Conservation (phyloP, 768 basidiomycete species). For the Strobilomyces dryophilus region DNA sequence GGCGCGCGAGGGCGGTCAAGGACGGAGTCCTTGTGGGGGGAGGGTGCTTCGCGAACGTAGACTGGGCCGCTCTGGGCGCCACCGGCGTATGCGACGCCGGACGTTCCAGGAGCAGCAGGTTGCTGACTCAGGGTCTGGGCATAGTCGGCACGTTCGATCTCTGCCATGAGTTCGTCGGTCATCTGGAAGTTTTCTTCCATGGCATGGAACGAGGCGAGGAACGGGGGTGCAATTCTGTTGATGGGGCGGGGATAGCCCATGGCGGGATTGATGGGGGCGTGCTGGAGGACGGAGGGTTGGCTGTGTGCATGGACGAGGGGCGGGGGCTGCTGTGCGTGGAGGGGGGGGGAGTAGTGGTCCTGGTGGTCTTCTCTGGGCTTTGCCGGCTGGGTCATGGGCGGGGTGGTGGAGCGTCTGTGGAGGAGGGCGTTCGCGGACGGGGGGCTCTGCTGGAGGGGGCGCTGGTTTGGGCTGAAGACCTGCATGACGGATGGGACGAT, state of each 20-base stretch:
- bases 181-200: conserved; percentile 61
- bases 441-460: conserved; percentile 34
- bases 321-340: conserved; percentile 33
- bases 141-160: conserved; percentile 68
- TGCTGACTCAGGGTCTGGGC: conserved; percentile 51
- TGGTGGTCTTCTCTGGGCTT: conserved; percentile 25
- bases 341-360: conserved; percentile 45
- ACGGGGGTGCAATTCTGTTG: conserved; percentile 51
- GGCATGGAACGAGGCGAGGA: conserved; percentile 51
- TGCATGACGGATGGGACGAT: conserved; percentile 55
- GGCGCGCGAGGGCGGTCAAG: conserved; percentile 50
- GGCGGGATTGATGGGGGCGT: conserved; percentile 21
- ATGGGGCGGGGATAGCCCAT: conserved; percentile 64
- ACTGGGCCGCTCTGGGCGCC: conserved; percentile 39
- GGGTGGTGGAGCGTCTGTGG: conserved; percentile 31
- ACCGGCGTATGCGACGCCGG: conserved; percentile 45
- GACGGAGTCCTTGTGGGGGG: conserved; percentile 46
- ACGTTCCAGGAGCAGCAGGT: conserved; percentile 33
- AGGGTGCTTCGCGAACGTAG: conserved; percentile 34
- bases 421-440: conserved; percentile 31
- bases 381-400: conserved; percentile 31
- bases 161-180: conserved; percentile 65
- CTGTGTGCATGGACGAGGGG: conserved; percentile 26
- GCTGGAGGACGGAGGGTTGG: conserved; percentile 26
- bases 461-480: conserved; percentile 43